Conservation (phyloP, 1,284 basidiomycete species). For the Moesziomyces globuligerus region DNA sequence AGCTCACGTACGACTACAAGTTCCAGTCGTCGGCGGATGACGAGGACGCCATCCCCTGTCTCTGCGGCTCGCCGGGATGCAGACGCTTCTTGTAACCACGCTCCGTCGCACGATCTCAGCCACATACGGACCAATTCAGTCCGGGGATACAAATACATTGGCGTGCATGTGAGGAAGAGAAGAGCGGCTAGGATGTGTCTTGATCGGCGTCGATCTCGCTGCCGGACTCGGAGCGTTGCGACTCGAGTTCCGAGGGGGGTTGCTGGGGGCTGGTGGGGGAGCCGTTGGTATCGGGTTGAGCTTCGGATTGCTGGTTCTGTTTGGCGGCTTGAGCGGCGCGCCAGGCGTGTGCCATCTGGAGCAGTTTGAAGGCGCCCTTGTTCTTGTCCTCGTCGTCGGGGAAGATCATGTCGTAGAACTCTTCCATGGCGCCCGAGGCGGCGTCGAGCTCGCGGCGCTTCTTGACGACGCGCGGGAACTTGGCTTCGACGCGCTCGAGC, state of each 20-base stretch:
- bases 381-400: conserved; percentile 63
- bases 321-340: conserved; percentile 47
- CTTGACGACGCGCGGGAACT: conserved; percentile 91
- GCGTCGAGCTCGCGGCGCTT: conserved; percentile 67
- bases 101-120: neutral
- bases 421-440: conserved; percentile 58
- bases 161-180: neutral
- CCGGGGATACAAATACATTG: conserved; percentile 15
- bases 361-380: conserved; percentile 62
- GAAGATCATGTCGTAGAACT: conserved; percentile 66
- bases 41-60: conserved; percentile 68
- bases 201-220: neutral
- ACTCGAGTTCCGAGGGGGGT: too few species aligned
- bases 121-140: neutral
- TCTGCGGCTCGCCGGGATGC: conserved; percentile 69
- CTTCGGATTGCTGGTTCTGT: conserved; percentile 3
- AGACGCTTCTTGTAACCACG: conserved; percentile 52
- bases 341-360: conserved; percentile 64
- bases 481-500: conserved; percentile 81
- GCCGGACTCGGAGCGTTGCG: too few species aligned
- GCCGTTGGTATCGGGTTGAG: neutral
- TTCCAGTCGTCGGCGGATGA: conserved; percentile 64
- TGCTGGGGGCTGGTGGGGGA: neutral
- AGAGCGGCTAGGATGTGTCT: neutral
- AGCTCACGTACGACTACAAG: conserved; percentile 68